Evolutionary conservation across 352 stramenopile genomes (phyloP).

Genomic region (Pythium scleroteichum): DNA sequence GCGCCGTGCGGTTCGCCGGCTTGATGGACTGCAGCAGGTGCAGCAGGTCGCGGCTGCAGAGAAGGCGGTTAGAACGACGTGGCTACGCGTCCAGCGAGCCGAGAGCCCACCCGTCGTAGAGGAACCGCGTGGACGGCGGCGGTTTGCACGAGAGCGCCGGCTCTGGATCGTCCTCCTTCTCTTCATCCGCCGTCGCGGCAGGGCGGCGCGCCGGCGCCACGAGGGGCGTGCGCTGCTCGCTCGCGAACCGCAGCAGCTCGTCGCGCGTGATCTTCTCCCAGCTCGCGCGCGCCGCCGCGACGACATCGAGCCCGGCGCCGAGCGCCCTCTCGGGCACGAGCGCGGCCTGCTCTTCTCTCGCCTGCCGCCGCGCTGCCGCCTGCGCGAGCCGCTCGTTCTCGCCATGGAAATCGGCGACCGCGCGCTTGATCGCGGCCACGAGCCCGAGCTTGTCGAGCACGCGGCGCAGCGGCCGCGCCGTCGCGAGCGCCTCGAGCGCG

Average conservation of each 20-base stretch:
- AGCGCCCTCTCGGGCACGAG: constrained; percentile 28
- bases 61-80: too few species aligned
- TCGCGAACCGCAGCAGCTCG: constrained; percentile 62
- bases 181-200: background rate
- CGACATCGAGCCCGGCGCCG: constrained; percentile 40
- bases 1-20: constrained; percentile 39
- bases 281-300: constrained; percentile 38
- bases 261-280: constrained; percentile 75
- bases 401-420: constrained; percentile 62
- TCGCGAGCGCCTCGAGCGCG: constrained; percentile 35
- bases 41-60: constrained; percentile 56
- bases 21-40: constrained; percentile 65
- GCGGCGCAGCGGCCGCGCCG: constrained; percentile 37
- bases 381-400: constrained; percentile 30
- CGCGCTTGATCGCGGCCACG: constrained; percentile 49
- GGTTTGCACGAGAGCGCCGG: constrained; percentile 19
- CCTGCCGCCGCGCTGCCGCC: constrained; percentile 28
- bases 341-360: constrained; percentile 29
- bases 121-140: constrained; percentile 39
- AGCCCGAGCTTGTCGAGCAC: constrained; percentile 64
- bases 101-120: constrained; percentile 60
- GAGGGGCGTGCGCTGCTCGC: constrained; percentile 43
- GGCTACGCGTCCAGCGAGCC: too few species aligned
- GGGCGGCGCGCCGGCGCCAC: constrained; percentile 9
- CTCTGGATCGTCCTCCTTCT: background rate